phyloP scores from a whole-genome alignment of 352 stramenopile genomes.

The Globisporangium spiculum region DNA sequence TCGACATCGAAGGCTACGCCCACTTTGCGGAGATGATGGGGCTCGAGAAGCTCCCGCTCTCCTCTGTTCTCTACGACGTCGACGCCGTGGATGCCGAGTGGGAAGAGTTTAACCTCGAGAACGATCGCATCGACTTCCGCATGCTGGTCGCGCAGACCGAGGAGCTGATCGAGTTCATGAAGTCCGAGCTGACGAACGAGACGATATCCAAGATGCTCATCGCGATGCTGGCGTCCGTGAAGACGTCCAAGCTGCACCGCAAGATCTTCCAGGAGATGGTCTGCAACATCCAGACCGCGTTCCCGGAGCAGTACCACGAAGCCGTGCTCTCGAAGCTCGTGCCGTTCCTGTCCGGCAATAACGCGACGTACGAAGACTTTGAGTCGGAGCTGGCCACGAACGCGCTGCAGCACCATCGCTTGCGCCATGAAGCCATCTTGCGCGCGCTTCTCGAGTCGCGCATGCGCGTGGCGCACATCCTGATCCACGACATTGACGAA shows the following conservation, averaged over 20 bases:
- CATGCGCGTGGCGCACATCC: conserved; percentile 82
- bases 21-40: conserved; percentile 79
- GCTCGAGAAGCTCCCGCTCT: conserved; percentile 38
- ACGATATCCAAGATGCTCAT: conserved; percentile 85
- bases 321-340: conserved; percentile 62
- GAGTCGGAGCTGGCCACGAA: conserved; percentile 55
- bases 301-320: conserved; percentile 65
- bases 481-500: conserved; percentile 81
- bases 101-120: conserved; percentile 84
- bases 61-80: conserved; percentile 15
- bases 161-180: conserved; percentile 60
- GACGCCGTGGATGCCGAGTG: conserved; percentile 73
- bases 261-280: conserved; percentile 90
- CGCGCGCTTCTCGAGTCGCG: conserved; percentile 74
- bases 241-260: conserved; percentile 82
- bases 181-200: conserved; percentile 58
- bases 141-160: conserved; percentile 71
- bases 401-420: conserved; percentile 73
- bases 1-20: conserved; percentile 70
- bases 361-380: conserved; percentile 72
- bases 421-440: conserved; percentile 79
- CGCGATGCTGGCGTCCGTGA: conserved; percentile 79
- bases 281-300: conserved; percentile 79
- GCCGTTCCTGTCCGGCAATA: conserved; percentile 78
- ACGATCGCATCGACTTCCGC: conserved; percentile 84